Evolutionary conservation across 371 early-diverging fungal genomes (phyloP), one percentile per base, ranked within the genome.

Genomic region (Apophysomyces sp.): DNA sequence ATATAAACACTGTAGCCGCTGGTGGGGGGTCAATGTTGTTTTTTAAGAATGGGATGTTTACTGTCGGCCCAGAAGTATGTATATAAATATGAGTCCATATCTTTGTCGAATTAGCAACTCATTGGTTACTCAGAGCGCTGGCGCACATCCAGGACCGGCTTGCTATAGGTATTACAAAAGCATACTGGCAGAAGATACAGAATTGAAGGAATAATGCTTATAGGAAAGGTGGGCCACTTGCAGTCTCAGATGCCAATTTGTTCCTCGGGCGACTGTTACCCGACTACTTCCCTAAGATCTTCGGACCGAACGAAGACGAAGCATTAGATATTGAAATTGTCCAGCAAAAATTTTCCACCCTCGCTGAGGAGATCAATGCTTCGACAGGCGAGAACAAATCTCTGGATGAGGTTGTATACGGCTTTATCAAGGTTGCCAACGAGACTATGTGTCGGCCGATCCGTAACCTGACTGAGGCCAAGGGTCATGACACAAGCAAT

Each of bases 371-470:
- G 24, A 91, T 97, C 39, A 93, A 93, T 60, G 60, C 62, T 29
- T 57, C 69, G 0, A 72, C 81, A 8, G 72, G 69, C 12, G 78
- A 81, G 61, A 15, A 58, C 1, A 77, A 76, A 16, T 78, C 85
- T 1, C 58, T 91, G 2, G 96, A 95, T 63, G 93, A 96, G 53
- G 84, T 94, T 18, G 98, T 96, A 0, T 89, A 86, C 67, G 98
- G 98, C 21, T 98, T 97, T 68, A 83, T 97, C 62, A 88, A 92
- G 66, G 92, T 97, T 21, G 97, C 98, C 13, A 96, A 96, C 64
- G 97, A 98, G 68, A 83, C 93, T 3, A 97, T 98, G 97, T 92
- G 96, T 69, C 82, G 97, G 11, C 96, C 97, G 9, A 97, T 98
- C 55, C 86, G 97, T 7, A 90, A 92, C 1, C 73, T 98, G 57